Evolutionary conservation across 108 stramenopile species (phyloP).

Genomic region (Cyclotella cryptica): DNA sequence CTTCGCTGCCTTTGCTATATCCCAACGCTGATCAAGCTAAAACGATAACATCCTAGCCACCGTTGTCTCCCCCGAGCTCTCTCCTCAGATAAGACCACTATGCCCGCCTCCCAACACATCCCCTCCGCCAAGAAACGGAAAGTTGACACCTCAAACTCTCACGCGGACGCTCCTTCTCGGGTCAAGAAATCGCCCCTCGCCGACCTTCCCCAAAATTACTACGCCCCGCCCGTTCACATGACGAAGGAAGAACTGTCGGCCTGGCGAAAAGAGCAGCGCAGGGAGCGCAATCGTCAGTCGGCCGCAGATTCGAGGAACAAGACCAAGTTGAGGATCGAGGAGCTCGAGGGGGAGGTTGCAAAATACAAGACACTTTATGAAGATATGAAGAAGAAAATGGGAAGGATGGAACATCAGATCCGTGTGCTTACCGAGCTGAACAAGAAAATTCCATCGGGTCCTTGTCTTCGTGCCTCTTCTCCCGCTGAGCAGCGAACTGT

Average conservation of each 20-base stretch:
- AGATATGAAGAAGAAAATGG: constrained; percentile 42
- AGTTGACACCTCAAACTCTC: not conserved
- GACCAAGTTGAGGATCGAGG: constrained; percentile 68
- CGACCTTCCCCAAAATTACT: constrained; percentile 38
- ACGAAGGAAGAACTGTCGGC: constrained; percentile 65
- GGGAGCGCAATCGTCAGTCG: constrained; percentile 78
- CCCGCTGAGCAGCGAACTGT: not conserved
- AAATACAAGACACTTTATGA: constrained; percentile 57
- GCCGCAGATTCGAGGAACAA: constrained; percentile 74
- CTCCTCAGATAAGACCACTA: not conserved
- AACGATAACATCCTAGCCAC: not conserved
- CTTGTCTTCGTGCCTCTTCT: not conserved
- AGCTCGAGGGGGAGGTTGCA: constrained; percentile 69
- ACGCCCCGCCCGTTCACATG: constrained; percentile 54
- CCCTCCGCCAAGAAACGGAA: constrained; percentile 37
- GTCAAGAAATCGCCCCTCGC: constrained; percentile 44
- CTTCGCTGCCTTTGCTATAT: no score
- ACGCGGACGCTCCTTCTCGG: not conserved
- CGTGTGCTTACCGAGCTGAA: constrained; percentile 18
- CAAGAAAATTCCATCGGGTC: not conserved
- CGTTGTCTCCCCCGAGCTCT: not conserved
- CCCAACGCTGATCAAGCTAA: not conserved
- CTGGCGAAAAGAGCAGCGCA: constrained; percentile 84
- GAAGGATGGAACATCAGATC: constrained; percentile 35
- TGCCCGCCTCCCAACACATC: not conserved